Percentiles rank a stretch among this genome's conserved stretches.
Conservation (phyloP, 371 early-diverging fungal genomes). For the Rhizomucor pusillus region DNA sequence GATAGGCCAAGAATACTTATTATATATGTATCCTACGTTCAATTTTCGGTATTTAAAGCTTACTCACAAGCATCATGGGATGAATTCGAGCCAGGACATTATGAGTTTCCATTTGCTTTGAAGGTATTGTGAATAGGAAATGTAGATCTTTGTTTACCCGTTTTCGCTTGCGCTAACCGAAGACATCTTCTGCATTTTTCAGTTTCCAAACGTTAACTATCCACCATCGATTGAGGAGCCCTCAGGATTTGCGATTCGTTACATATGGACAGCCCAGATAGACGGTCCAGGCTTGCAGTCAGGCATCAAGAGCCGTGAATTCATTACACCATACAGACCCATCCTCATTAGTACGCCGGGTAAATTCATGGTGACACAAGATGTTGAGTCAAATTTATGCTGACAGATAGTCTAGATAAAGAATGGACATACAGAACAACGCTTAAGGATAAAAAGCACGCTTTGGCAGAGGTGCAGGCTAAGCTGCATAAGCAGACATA, state of each 20-base stretch:
- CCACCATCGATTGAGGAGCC: slow-evolving; percentile 51
- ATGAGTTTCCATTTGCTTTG: slow-evolving; percentile 59
- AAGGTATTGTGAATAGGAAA: slow-evolving; percentile 54
- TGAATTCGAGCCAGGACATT: slow-evolving; percentile 50
- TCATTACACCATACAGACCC: slow-evolving; percentile 48
- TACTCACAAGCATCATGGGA: slow-evolving; percentile 53
- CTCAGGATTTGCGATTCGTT: slow-evolving; percentile 41
- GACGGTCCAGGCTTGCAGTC: slow-evolving; percentile 50
- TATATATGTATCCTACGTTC: too few relatives aligned
- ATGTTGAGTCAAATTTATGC: slow-evolving; percentile 5
- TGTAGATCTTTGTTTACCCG: background rate
- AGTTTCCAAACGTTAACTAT: slow-evolving; percentile 54
- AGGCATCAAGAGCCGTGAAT: slow-evolving; percentile 48
- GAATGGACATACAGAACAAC: slow-evolving; percentile 37
- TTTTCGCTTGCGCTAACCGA: background rate
- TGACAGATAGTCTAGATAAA: slow-evolving; percentile 18
- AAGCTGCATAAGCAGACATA: slow-evolving; percentile 38
- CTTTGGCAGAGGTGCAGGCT: slow-evolving; percentile 29
- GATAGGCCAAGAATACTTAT: background rate
- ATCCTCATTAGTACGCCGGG: slow-evolving; percentile 40
- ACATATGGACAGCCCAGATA: slow-evolving; percentile 55
- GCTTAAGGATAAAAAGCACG: slow-evolving; percentile 33
- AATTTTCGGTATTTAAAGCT: slow-evolving; percentile 20
- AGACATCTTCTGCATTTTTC: too few relatives aligned
- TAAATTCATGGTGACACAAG: slow-evolving; percentile 11